phyloP scores from a whole-genome alignment of 2,329 filamentous ascomycete genomes.

The Hymenoscyphus infarciens region DNA sequence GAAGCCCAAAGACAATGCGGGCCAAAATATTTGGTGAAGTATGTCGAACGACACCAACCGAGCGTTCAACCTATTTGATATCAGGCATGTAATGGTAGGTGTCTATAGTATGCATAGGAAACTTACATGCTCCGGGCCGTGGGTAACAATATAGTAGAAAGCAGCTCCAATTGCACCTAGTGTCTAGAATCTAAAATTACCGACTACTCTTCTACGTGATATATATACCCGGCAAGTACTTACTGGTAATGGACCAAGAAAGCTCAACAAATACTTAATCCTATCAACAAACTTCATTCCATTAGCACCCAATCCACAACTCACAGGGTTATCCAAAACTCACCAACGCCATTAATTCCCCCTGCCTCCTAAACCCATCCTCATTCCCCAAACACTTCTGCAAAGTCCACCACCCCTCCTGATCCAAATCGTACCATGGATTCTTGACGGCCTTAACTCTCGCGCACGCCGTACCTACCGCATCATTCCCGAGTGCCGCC shows the following conservation, averaged over 20 bases:
- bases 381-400: conserved; percentile 12
- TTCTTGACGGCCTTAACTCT: conserved; percentile 6
- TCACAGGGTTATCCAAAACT: background rate
- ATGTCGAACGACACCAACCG: background rate
- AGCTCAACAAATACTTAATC: background rate
- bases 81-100: background rate
- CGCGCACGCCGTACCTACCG: background rate
- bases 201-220: no score
- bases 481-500: conserved; percentile 5
- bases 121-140: background rate
- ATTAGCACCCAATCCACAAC: background rate
- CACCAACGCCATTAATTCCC: conserved; percentile 5
- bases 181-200: no score
- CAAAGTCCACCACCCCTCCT: conserved; percentile 11
- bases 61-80: background rate
- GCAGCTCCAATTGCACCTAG: background rate
- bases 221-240: no score
- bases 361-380: conserved; percentile 11
- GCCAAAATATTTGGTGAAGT: background rate
- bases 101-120: background rate
- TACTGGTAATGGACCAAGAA: conserved; percentile 4
- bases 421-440: conserved; percentile 9
- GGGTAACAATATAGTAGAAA: background rate
- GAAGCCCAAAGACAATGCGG: background rate
- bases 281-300: background rate